Evolutionary conservation across 2,329 filamentous ascomycete species (phyloP), one percentile per base, ranked within the genome.

Genomic region (Venturia pyrina): DNA sequence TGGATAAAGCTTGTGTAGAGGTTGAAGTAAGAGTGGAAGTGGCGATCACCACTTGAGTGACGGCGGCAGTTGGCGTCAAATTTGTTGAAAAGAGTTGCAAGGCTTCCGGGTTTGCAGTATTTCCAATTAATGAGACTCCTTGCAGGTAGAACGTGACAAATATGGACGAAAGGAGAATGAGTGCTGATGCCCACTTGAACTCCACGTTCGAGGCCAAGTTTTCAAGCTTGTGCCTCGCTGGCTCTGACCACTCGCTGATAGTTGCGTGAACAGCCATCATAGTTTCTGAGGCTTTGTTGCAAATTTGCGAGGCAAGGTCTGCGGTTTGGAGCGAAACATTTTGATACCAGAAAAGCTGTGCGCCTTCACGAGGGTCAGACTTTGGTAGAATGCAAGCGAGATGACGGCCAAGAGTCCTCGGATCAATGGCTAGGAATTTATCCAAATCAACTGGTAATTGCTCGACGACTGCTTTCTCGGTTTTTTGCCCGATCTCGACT

Each of bases 361-460:
- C 32, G 19, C 32, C 28, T 34, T 37, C 28, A 37, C 53, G 53
- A 59, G 32, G 15, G 53, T 59, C 53, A 15, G 7, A 34, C 41
- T 46, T 57, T 37, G 53, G 15, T 34, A 59, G 17, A 19, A 66
- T 63, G 24, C 64, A 53, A 17, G 64, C 59, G 15, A 66, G 37
- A 28, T 66, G 64, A 28, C 57, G 37, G 46, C 37, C 46, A 10
- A 66, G 61, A 2, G 50, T 43, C 17, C 59, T 21, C 28, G 65
- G 65, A 21, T 65, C 43, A n/a, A 64, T 66, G n/a, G 21, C 37
- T 21, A 64, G 46, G 21, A 66, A 66, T n/a, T 63, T 50, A 17
- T 63, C 60, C 28, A 65, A 19, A 56, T 63, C 46, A 24, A 66
- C 65, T 17, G 65, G 65, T 34, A 65, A 34, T 32, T 66, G 34